Percentiles rank a stretch among this genome's conserved stretches.
Evolutionary conservation across 2,329 filamentous ascomycete genomes (phyloP).

Genomic region (Plenodomus biglobosus): DNA sequence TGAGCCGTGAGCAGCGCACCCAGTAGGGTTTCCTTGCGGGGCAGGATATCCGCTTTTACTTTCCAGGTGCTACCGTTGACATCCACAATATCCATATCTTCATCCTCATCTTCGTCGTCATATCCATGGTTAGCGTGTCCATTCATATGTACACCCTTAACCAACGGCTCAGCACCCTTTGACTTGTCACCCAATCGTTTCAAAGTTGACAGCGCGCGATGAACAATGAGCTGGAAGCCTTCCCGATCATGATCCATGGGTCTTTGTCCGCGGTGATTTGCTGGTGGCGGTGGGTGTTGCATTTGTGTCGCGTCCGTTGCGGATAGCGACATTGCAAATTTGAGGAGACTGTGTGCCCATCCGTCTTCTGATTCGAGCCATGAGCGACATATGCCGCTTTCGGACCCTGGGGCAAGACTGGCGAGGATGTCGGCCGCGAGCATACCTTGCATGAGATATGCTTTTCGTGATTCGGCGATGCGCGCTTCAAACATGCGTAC

Average conservation of each 20-base stretch:
- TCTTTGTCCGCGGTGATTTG: constrained; percentile 34
- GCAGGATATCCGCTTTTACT: constrained; percentile 47
- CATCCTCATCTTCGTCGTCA: constrained; percentile 31
- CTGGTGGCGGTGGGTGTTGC: constrained; percentile 29
- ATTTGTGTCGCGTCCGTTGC: constrained; percentile 30
- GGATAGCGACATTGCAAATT: constrained; percentile 69
- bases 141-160: constrained; percentile 31
- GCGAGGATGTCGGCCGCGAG: constrained; percentile 87
- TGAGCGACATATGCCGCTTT: constrained; percentile 68
- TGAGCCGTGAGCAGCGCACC: constrained; percentile 50
- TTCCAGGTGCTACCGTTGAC: constrained; percentile 38
- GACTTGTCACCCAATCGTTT: constrained; percentile 51
- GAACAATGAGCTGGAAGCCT: constrained; percentile 46
- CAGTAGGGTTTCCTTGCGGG: constrained; percentile 49
- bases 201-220: constrained; percentile 52
- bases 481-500: constrained; percentile 53
- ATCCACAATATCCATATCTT: constrained; percentile 38
- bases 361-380: constrained; percentile 86
- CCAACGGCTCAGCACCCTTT: constrained; percentile 38
- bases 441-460: constrained; percentile 88
- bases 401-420: constrained; percentile 69
- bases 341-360: constrained; percentile 77
- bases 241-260: constrained; percentile 39
- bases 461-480: constrained; percentile 79
- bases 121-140: constrained; percentile 25